Evolutionary conservation across 2,329 filamentous ascomycete species (phyloP).

Genomic region (Aspergillus eucalypticola): DNA sequence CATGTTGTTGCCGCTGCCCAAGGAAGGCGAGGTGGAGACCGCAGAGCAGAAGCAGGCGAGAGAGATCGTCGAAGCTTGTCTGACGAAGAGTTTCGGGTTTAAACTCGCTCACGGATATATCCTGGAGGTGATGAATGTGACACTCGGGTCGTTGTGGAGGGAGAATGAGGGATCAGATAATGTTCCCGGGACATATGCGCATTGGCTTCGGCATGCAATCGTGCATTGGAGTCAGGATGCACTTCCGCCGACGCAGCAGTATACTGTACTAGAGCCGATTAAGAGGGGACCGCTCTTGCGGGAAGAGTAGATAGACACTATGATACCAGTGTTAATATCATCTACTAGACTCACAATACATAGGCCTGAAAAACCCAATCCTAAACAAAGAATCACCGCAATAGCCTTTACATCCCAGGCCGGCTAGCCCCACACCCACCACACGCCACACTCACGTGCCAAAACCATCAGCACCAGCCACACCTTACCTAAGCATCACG

Average conservation of each 20-base stretch:
- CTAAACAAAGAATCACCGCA: not conserved
- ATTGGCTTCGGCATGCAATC: constrained; percentile 1
- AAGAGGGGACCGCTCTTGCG: not conserved
- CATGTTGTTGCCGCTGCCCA: constrained; percentile 4
- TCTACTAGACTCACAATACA: not conserved
- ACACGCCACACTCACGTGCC: too few relatives aligned
- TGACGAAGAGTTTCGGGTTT: constrained; percentile 7
- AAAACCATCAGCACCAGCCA: not conserved
- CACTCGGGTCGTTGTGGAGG: constrained; percentile 6
- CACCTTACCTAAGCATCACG: not conserved
- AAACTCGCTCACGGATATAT: constrained; percentile 8
- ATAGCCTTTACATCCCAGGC: too few relatives aligned
- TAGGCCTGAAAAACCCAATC: not conserved
- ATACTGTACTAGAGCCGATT: not conserved
- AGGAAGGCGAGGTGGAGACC: constrained; percentile 3
- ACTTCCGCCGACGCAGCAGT: not conserved
- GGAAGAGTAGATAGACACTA: not conserved
- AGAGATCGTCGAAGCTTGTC: constrained; percentile 3
- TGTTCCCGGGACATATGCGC: constrained; percentile 5
- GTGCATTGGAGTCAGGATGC: constrained; percentile 8
- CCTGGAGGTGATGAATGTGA: not conserved
- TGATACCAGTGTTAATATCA: not conserved
- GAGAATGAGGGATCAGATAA: constrained; percentile 1
- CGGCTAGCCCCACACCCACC: too few relatives aligned
- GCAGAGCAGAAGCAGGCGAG: constrained; percentile 2